Evolutionary conservation across 2,329 filamentous ascomycete genomes (phyloP), one percentile per base, ranked within the genome.

Genomic region (Fusarium irregulare): DNA sequence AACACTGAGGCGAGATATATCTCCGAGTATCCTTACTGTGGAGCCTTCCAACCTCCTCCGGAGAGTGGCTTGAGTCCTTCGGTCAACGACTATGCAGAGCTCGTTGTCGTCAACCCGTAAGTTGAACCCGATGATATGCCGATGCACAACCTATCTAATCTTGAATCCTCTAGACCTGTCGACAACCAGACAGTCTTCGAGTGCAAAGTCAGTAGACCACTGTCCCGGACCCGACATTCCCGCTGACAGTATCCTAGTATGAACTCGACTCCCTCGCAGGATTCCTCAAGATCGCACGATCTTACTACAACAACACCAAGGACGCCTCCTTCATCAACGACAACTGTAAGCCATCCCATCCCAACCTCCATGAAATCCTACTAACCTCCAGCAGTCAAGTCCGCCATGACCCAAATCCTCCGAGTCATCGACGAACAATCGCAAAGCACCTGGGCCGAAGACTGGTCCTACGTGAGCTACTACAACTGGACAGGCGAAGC

Each of bases 1-100:
- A 68, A 68, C 16, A 68, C 65, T 0, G 65, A 68, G 30, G 48
- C 65, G 12, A 41, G 65, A 27, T 68, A 68, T 6, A 68, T 68
- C 0, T 37, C 65, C 0, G 49, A 68, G 11, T 68, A 68, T 7
- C 65, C 65, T 1, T 68, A 68, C 10, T 68, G 65, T 2, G 65
- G 64, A 2, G 34, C 65, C 2, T 68, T 68, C 8, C 65, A 68
- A 7, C 65, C 65, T 4, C 65, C 64, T 0, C 65, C 64, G 0
- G 65, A 68, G 23, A 68, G 65, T 42, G 65, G 65, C 0, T 12
- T 68, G 14, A 46, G 27, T 11, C 65, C 65, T 6, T 51, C 65
- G 2, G 49, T 64, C 7, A 68, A 68, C 9, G 34, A 37, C 16
- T 37, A 37, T 37, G 34, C 34, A 9, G 34, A 37, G 18, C 34